Evolutionary conservation across 768 basidiomycete genomes (phyloP).

Genomic region (Russula sp.): DNA sequence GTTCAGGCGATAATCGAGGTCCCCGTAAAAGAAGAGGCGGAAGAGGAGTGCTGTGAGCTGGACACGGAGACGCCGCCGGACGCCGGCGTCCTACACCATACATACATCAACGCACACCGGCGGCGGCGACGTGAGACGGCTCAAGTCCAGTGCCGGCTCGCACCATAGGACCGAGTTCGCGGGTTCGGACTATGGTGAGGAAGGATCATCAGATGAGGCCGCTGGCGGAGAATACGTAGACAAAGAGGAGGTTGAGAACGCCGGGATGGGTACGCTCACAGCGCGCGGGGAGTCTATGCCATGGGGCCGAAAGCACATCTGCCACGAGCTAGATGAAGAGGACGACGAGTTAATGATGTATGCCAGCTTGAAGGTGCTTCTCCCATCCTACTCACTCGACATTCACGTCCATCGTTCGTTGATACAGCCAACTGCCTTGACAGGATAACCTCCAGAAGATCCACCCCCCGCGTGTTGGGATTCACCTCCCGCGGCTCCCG

Average conservation of each 20-base stretch:
- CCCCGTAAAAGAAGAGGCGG: too few relatives aligned
- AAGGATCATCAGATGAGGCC: slow-evolving; percentile 3
- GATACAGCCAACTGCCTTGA: too few relatives aligned
- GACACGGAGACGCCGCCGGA: not conserved
- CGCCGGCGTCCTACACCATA: not conserved
- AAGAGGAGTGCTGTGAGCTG: slow-evolving; percentile 32
- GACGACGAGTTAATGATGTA: slow-evolving; percentile 61
- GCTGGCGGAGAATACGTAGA: slow-evolving; percentile 13
- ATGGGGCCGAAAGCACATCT: slow-evolving; percentile 21
- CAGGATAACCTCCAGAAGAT: slow-evolving; percentile 40
- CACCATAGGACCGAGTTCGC: slow-evolving; percentile 18
- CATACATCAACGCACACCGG: not conserved
- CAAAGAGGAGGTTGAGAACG: slow-evolving; percentile 24
- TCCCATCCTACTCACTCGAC: not conserved
- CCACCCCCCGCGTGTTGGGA: not conserved
- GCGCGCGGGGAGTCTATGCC: slow-evolving; percentile 1
- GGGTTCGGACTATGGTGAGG: slow-evolving; percentile 35
- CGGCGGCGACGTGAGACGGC: slow-evolving; percentile 28
- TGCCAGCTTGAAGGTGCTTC: slow-evolving; percentile 38
- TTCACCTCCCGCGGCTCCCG: not conserved
- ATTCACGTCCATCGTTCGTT: too few relatives aligned
- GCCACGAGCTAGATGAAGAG: slow-evolving; percentile 33
- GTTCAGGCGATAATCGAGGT: slow-evolving; percentile 29
- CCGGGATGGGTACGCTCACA: not conserved
- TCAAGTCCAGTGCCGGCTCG: slow-evolving; percentile 26